Conservation (phyloP, 805 yeast species). For the Tetrapisispora fleetii region DNA sequence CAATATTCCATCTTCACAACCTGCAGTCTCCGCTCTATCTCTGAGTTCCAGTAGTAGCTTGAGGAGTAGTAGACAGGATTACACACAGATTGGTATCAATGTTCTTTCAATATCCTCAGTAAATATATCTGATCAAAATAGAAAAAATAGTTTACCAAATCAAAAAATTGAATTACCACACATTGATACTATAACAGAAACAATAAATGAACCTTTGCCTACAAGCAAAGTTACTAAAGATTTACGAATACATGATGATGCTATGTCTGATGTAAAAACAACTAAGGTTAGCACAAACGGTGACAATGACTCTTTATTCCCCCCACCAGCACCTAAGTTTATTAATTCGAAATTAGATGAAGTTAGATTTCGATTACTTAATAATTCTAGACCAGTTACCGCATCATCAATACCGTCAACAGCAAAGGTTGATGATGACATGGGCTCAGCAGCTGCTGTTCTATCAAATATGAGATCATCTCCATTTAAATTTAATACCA, state of each 20-base stretch:
- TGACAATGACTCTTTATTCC: constrained; percentile 9
- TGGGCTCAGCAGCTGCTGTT: constrained; percentile 28
- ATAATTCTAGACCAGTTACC: constrained; percentile 17
- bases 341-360: constrained; percentile 28
- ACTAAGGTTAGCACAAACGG: not conserved
- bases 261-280: not conserved
- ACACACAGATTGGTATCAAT: not conserved
- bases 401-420: not conserved
- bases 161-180: not conserved
- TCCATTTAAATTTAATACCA: constrained; percentile 17
- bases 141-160: not conserved
- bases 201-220: not conserved
- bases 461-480: constrained; percentile 29
- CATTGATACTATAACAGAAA: not conserved
- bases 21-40: constrained; percentile 12
- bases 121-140: not conserved
- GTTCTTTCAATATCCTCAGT: not conserved
- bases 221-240: not conserved
- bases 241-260: not conserved
- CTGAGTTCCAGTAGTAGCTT: constrained; percentile 2
- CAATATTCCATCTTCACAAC: constrained; percentile 9
- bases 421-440: constrained; percentile 14
- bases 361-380: constrained; percentile 20
- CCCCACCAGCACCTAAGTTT: constrained; percentile 22
- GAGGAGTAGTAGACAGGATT: constrained; percentile 2